phyloP scores from a whole-genome alignment of 2,329 filamentous ascomycete species.

The Colletotrichum somersetense region DNA sequence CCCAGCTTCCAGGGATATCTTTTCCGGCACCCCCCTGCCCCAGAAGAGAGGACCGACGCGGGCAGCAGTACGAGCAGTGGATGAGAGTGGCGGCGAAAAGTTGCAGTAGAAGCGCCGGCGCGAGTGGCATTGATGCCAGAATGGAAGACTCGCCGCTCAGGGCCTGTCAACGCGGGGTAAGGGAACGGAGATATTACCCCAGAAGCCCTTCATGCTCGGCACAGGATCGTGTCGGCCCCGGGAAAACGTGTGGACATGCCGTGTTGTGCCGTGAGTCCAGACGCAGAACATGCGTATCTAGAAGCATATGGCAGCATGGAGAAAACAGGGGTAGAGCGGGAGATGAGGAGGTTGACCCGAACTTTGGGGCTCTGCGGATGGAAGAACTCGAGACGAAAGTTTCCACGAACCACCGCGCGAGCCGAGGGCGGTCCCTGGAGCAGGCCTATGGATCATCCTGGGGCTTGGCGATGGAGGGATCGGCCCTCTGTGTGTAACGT shows the following conservation, averaged over 20 bases:
- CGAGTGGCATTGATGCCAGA: not conserved
- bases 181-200: constrained; percentile 32
- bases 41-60: not conserved
- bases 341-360: constrained; percentile 29
- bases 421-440: constrained; percentile 10
- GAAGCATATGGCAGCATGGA: not conserved
- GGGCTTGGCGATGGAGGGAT: not conserved
- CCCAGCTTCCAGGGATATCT: not conserved
- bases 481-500: not conserved
- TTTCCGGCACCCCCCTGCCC: constrained; percentile 1
- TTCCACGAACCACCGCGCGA: constrained; percentile 39
- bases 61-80: not conserved
- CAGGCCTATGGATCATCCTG: constrained; percentile 27
- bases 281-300: not conserved
- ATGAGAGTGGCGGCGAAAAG: not conserved
- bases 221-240: not conserved
- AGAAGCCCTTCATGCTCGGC: constrained; percentile 6
- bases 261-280: not conserved
- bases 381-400: constrained; percentile 26
- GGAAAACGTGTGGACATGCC: constrained; percentile 2
- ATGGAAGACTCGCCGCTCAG: constrained; percentile 21
- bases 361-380: constrained; percentile 41
- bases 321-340: not conserved
- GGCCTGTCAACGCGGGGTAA: constrained; percentile 28
- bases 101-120: not conserved